Evolutionary conservation across 83 land plant genomes (phyloP).

Genomic region (Picea engelmannii): DNA sequence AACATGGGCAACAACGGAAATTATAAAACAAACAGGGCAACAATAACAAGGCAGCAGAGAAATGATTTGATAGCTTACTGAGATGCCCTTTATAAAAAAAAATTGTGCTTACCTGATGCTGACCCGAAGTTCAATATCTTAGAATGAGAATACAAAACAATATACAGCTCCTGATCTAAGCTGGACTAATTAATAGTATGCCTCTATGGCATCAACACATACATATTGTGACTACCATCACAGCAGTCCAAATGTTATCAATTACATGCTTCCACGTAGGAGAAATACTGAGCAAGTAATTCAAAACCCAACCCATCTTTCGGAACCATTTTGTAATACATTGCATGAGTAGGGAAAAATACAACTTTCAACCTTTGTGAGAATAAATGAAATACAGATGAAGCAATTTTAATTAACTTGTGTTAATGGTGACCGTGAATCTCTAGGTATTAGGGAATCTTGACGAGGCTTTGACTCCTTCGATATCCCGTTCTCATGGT

Average conservation of each 20-base stretch:
- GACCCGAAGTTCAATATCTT: not conserved
- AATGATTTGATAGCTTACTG: not conserved
- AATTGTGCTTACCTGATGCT: not conserved
- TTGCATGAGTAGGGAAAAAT: not conserved
- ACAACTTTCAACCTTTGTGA: not conserved
- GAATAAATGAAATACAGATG: not conserved
- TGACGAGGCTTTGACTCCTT: slow-evolving; percentile 43
- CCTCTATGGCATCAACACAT: not conserved
- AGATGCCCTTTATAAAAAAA: not conserved
- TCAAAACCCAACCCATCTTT: not conserved
- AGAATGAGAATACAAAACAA: slow-evolving; percentile 9
- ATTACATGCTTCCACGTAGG: not conserved
- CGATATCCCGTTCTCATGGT: not conserved
- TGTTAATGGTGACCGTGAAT: slow-evolving; percentile 47
- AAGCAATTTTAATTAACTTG: slow-evolving; percentile 29
- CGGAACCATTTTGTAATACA: not conserved
- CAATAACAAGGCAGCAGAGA: not conserved
- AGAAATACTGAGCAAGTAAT: not conserved
- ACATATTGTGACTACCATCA: not conserved
- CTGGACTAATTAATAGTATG: not conserved
- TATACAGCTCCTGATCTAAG: slow-evolving; percentile 2
- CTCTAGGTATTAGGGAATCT: slow-evolving; percentile 22
- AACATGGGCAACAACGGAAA: too few relatives aligned
- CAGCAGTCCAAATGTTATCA: slow-evolving; percentile 4
- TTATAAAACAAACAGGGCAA: too few relatives aligned